A percentile compares a stretch with the other conserved stretches of the same genome.
Conservation (phyloP, 495 filamentous ascomycete species). For the Bathelium albidoporum region DNA sequence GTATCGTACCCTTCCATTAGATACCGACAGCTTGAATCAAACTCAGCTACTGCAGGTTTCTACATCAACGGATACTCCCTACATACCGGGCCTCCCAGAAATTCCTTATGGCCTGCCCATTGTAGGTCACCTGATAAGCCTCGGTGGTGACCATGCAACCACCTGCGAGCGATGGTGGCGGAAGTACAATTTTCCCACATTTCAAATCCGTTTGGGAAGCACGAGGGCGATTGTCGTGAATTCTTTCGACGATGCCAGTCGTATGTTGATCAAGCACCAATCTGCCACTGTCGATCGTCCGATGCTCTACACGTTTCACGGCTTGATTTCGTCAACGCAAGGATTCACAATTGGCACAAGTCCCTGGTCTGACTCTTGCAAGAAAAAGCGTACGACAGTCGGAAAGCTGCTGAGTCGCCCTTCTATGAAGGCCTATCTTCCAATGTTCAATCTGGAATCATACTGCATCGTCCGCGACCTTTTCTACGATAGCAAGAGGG, state of each 20-base stretch:
- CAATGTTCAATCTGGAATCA: constrained; percentile 45
- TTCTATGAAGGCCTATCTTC: constrained; percentile 37
- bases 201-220: constrained; percentile 46
- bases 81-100: constrained; percentile 41
- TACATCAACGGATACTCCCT: constrained; percentile 34
- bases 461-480: constrained; percentile 41
- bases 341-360: constrained; percentile 62
- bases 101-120: constrained; percentile 42
- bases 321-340: constrained; percentile 58
- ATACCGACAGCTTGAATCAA: not conserved
- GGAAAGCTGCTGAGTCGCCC: constrained; percentile 38
- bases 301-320: constrained; percentile 60
- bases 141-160: constrained; percentile 47
- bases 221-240: constrained; percentile 31
- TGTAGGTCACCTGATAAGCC: constrained; percentile 43
- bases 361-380: constrained; percentile 51
- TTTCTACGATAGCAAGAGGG: constrained; percentile 32
- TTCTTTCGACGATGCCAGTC: constrained; percentile 50
- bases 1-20: not conserved
- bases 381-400: constrained; percentile 42
- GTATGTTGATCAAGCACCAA: constrained; percentile 57
- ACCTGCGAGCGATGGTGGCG: constrained; percentile 45
- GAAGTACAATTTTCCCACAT: constrained; percentile 42
- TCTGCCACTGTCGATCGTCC: constrained; percentile 57
- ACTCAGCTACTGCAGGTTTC: not conserved